These are phyloP conservation scores for Balansia obtecta DNA, from an alignment of 2,329 filamentous ascomycete species.

Conservation along the genomic window DNA sequence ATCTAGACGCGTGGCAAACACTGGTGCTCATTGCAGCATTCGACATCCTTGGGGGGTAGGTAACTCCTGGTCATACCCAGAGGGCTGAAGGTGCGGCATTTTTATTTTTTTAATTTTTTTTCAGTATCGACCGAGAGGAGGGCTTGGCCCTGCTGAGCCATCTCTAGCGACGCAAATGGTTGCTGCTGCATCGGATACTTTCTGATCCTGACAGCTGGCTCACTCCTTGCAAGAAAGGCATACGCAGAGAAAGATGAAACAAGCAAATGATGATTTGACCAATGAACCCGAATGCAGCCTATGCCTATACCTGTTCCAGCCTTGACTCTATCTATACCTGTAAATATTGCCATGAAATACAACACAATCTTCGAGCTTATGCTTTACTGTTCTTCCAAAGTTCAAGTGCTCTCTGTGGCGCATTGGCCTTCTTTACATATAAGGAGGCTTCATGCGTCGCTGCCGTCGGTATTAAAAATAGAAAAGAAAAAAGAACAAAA, in stretches of 20 bases:
- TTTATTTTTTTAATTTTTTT: no score
- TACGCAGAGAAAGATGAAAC: not conserved
- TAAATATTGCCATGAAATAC: not conserved
- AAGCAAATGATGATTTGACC: not conserved
- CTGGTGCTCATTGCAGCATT: no score
- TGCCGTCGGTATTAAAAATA: not conserved
- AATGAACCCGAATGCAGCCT: not conserved
- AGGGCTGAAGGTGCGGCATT: no score
- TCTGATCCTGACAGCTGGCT: not conserved
- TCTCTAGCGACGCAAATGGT: no score
- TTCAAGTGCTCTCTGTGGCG: not conserved
- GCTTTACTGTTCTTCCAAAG: not conserved
- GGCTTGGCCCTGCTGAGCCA: no score
- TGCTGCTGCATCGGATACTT: not conserved
- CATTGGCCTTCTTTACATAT: not conserved
- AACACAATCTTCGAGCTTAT: not conserved
- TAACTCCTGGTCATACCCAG: no score
- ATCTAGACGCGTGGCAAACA: no score
- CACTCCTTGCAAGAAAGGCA: not conserved
- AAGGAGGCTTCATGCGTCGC: not conserved
- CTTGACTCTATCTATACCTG: not conserved
- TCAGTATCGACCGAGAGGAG: no score
- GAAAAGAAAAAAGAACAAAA: not conserved
- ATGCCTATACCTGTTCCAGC: not conserved
- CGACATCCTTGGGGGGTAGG: no score